A percentile compares a stretch with the other conserved stretches of the same genome.
These are phyloP conservation scores for Bruguiera sexangula DNA, from an alignment of 345 rosid species.

Conservation along the genomic window DNA sequence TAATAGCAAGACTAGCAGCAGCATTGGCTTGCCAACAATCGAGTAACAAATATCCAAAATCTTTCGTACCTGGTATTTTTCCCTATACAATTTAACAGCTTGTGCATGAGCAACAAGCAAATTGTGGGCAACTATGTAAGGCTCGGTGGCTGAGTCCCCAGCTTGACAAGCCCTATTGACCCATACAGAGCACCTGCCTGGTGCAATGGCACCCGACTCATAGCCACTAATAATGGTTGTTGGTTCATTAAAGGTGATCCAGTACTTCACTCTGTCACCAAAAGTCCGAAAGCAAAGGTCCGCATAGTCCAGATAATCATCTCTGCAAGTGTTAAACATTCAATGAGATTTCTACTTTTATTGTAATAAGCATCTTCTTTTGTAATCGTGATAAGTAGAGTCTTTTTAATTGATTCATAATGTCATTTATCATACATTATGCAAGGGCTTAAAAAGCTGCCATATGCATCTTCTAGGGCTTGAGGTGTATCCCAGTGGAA, in stretches of 20 bases:
- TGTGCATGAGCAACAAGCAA: constrained; percentile 1
- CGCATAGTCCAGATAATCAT: constrained; percentile 9
- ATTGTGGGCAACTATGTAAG: constrained; percentile 8
- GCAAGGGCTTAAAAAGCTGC: background rate
- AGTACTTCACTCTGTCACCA: constrained; percentile 5
- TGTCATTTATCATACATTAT: background rate
- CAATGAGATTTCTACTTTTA: background rate
- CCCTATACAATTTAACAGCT: constrained; percentile 4
- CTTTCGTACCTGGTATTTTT: constrained; percentile 8
- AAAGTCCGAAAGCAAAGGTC: constrained; percentile 7
- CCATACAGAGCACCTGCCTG: constrained; percentile 10
- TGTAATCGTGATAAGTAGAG: too few relatives aligned
- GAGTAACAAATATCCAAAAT: too few relatives aligned
- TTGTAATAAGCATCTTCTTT: too few relatives aligned
- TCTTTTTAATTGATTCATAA: too few relatives aligned
- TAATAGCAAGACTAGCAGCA: too few relatives aligned
- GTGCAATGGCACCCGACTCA: background rate
- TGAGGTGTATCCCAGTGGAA: constrained; percentile 1
- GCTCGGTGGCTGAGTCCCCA: constrained; percentile 8
- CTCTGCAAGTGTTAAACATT: background rate
- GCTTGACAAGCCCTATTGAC: background rate
- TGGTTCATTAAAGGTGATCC: constrained; percentile 11
- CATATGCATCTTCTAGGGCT: background rate
- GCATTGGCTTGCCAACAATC: too few relatives aligned
- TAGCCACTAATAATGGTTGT: background rate